These are phyloP conservation scores for Colletotrichum camelliae DNA, from an alignment of 2,329 filamentous ascomycete genomes.

Conservation along the genomic window DNA sequence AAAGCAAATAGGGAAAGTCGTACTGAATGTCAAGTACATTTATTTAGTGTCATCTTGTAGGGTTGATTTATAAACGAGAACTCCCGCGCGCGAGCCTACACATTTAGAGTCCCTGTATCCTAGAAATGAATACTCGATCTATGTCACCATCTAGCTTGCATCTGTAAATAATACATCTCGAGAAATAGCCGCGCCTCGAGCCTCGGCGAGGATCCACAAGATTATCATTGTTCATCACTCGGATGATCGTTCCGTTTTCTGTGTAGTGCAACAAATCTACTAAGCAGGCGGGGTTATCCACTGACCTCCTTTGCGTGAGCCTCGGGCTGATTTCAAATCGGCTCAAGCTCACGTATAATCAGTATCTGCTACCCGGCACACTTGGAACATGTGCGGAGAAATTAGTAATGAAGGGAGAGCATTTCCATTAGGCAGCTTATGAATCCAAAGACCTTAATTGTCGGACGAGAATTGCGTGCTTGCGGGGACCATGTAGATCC, in stretches of 20 bases:
- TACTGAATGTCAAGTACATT: neutral
- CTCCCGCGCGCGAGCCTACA: neutral
- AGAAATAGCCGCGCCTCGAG: neutral
- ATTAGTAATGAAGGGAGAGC: neutral
- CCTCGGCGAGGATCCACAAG: neutral
- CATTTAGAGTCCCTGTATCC: neutral
- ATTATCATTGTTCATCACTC: neutral
- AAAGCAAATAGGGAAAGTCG: neutral
- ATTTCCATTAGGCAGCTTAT: constrained; percentile 25
- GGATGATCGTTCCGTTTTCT: neutral
- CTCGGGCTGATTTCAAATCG: neutral
- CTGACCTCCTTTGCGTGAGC: neutral
- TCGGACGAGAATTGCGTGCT: constrained; percentile 29
- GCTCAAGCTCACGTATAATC: neutral
- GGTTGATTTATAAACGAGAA: neutral
- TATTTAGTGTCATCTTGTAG: neutral
- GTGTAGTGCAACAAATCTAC: neutral
- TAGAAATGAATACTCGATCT: neutral
- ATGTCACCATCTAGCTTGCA: neutral
- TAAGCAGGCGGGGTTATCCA: neutral
- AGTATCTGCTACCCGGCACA: neutral
- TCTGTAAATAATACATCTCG: neutral
- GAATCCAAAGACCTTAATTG: constrained; percentile 23
- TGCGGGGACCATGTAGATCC: constrained; percentile 2
- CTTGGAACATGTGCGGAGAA: neutral